Percentiles rank a stretch among this genome's conserved stretches.
These are phyloP conservation scores for Ophiobolus disseminans DNA, from an alignment of 2,329 filamentous ascomycete species.

Conservation along the genomic window DNA sequence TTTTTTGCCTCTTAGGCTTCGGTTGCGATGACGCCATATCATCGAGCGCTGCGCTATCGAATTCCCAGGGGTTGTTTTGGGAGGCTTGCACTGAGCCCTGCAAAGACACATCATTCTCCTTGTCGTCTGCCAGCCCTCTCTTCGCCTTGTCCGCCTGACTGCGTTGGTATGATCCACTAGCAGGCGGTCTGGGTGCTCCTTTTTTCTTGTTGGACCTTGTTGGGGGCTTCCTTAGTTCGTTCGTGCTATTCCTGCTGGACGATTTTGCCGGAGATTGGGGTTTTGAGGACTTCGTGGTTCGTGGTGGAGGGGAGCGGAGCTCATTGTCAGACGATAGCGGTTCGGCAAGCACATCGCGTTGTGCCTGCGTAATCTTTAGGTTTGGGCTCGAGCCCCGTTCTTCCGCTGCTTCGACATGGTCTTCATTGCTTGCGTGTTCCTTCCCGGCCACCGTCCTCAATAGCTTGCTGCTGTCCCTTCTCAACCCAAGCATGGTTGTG, in stretches of 20 bases:
- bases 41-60: constrained; percentile 14
- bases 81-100: constrained; percentile 3
- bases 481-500: constrained; percentile 19
- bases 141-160: constrained; percentile 2
- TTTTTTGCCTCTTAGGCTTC: too few species aligned
- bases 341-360: constrained; percentile 24
- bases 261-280: not conserved
- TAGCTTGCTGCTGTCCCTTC: constrained; percentile 23
- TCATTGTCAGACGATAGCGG: constrained; percentile 35
- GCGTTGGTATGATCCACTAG: constrained; percentile 1
- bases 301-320: constrained; percentile 4
- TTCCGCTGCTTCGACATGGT: not conserved
- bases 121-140: constrained; percentile 12
- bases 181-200: too few species aligned
- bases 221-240: constrained; percentile 9
- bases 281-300: constrained; percentile 11
- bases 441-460: constrained; percentile 41
- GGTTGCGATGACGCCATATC: too few species aligned
- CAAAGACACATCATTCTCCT: constrained; percentile 25
- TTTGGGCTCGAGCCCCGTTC: not conserved
- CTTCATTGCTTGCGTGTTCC: too few species aligned
- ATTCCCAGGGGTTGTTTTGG: constrained; percentile 2
- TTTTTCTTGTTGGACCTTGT: constrained; percentile 3
- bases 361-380: not conserved
- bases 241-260: not conserved